A percentile compares a stretch with the other conserved stretches of the same genome.
Evolutionary conservation across 129 eudicot genomes (phyloP).

Genomic region (Scalesia atractyloides): DNA sequence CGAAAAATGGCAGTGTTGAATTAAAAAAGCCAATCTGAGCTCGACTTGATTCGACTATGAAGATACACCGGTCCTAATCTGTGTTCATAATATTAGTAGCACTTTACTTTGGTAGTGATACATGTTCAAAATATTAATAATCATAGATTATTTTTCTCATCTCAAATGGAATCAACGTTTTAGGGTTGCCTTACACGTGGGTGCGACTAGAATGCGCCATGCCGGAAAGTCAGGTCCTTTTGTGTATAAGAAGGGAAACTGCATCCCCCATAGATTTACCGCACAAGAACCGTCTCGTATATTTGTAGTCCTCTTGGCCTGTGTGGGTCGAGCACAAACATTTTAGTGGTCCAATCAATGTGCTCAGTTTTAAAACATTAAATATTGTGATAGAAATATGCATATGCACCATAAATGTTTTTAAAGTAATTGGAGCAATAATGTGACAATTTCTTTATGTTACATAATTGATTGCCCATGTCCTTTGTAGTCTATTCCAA

Average conservation of each 20-base stretch:
- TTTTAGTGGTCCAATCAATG: conserved; percentile 24
- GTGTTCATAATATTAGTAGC: neutral
- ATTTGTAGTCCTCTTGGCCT: conserved; percentile 69
- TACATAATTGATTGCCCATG: conserved; percentile 94
- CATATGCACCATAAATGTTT: conserved; percentile 68
- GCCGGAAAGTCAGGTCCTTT: conserved; percentile 85
- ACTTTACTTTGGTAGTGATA: too few species aligned
- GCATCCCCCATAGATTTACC: conserved; percentile 99
- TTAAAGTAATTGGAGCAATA: conserved; percentile 79
- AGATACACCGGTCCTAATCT: too few species aligned
- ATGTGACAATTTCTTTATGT: conserved; percentile 82
- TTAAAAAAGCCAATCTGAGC: too few species aligned
- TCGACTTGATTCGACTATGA: too few species aligned
- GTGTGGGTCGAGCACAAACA: conserved; percentile 7
- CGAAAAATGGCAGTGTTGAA: conserved; percentile 68
- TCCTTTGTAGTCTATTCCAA: conserved; percentile 96
- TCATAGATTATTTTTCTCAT: too few species aligned
- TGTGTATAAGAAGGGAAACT: conserved; percentile 76
- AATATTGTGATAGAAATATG: conserved; percentile 1
- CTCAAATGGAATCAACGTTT: too few species aligned
- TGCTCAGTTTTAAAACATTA: neutral
- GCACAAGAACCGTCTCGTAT: conserved; percentile 70
- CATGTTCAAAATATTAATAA: too few species aligned
- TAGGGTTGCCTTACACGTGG: conserved; percentile 85
- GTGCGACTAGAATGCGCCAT: conserved; percentile 97